These are phyloP conservation scores for Cladophialophora bantiana DNA, from an alignment of 2,329 filamentous ascomycete species.

Conservation along the genomic window DNA sequence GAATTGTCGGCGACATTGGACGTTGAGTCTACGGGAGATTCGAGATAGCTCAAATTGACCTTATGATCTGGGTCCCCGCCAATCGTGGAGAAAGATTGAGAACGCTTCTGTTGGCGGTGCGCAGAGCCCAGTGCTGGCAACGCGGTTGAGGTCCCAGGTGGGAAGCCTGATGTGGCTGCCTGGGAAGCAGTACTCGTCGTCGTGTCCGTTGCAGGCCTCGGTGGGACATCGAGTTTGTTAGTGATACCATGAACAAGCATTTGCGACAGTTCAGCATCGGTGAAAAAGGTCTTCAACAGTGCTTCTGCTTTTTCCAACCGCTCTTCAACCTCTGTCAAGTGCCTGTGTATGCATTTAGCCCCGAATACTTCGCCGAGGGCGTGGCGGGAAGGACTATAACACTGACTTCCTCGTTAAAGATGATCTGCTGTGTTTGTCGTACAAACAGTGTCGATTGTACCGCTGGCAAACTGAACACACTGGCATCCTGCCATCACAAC, in stretches of 20 bases:
- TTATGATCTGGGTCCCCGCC: conserved; percentile 16
- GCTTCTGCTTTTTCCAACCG: conserved; percentile 35
- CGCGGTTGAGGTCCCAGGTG: neutral
- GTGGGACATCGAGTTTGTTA: conserved; percentile 7
- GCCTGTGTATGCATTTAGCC: conserved; percentile 22
- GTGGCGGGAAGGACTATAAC: neutral
- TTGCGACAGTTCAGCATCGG: conserved; percentile 32
- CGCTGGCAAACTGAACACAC: conserved; percentile 37
- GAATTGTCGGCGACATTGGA: conserved; percentile 15
- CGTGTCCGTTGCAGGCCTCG: neutral
- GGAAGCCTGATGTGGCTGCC: neutral
- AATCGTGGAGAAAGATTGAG: conserved; percentile 11
- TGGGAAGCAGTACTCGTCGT: neutral
- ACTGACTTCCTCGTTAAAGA: conserved; percentile 35
- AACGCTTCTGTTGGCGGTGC: neutral
- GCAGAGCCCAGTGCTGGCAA: neutral
- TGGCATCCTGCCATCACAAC: conserved; percentile 35
- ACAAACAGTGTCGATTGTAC: conserved; percentile 38
- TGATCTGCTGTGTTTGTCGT: conserved; percentile 38
- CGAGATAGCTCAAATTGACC: conserved; percentile 19
- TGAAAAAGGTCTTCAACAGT: conserved; percentile 31
- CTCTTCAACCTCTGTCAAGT: conserved; percentile 38
- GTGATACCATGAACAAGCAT: conserved; percentile 33
- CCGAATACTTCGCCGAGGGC: neutral
- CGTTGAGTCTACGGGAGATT: conserved; percentile 9